Evolutionary conservation across 306 rosid genomes (phyloP), one percentile per base, ranked within the genome.

Genomic region (Prunus mongolica): DNA sequence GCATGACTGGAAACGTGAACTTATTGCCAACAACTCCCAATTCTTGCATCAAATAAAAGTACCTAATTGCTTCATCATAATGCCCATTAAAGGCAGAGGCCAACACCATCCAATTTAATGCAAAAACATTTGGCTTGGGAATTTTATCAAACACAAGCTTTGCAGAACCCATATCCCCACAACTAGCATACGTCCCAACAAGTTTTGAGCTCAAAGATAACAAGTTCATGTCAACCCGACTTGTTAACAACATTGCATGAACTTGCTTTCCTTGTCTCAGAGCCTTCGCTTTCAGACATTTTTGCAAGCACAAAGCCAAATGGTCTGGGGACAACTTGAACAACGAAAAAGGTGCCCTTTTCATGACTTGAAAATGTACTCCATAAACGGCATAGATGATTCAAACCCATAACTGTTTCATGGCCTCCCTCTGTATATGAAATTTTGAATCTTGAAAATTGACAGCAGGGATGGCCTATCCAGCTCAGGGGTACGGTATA

Each of bases 111-210:
- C 93, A 91, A 57, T 91, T 91, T 49, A 87, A 87, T 3, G 93
- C 87, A 66, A 91, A 91, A 32, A 87, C 93, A 77, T 88, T 88
- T 7, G 96, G 93, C 30, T 72, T 67, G 61, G 66, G 63, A 46
- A 79, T 72, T 66, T 74, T 58, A 1, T 46, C 73, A 38, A 87
- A 67, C 81, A 83, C 73, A 44, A 70, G 44, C 32, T 49, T 73
- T 3, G 93, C 88, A 10, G 87, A 84, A 54, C 77, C 81, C 28
- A 87, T 16, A 11, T 87, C 87, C 12, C 86, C 79, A 70, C 86
- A 90, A 57, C 96, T 65, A 20, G 90, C 89, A 65, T 90, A 90
- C 88, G 88, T 78, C 32, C 91, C 93, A 34, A 88, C 86, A 75
- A 90, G 89, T 82, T 82, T 90, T 45, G 96, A 86, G 75, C 76